Base-by-base conservation (phyloP, 441 rosid species). In the Geranium incanum region DNA sequence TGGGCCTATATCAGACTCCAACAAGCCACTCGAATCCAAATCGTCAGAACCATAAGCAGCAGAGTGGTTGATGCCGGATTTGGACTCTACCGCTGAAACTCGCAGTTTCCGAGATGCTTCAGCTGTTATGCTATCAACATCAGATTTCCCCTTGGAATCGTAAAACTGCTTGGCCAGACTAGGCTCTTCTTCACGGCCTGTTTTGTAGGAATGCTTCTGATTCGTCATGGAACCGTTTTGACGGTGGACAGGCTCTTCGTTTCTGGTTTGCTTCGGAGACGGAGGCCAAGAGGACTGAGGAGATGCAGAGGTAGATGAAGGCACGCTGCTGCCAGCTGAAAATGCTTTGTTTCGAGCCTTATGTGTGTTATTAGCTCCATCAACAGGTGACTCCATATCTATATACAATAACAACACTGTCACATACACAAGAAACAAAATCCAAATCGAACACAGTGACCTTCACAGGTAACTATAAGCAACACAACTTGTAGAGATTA, bases 191-290 rank as follows among this genome's bases (percentile, higher is more conserved):
- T 28, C 33, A 28, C 3, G 33, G 33, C 33, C 33, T 28, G 33
- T 28, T 28, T 28, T 28, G 33, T 28, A 28, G 33, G 33, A 28
- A 28, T 28, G 33, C 33, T 28, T 28, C 33, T 28, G 33, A 28
- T 28, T 28, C 33, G 33, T 28, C 33, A 28, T 28, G 33, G 33
- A 28, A 28, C 33, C 33, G 33, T 28, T 28, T 28, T 28, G 33
- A 28, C 33, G 33, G 33, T 28, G 33, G 33, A 28, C 33, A 28
- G 33, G 33, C 33, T 28, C 88, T 7, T 82, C 83, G 3, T 64
- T 60, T 70, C 75, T 81, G n/a, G 88, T 73, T 69, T 80, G 81
- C 68, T 78, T 82, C 0, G 82, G 82, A 36, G 82, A 69, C 5
- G 86, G 86, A 71, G 85, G 85, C 65, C 39, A 79, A 12, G 80